Percentiles rank a stretch among this genome's conserved stretches.
phyloP scores from a whole-genome alignment of 1,284 basidiomycete species.

The Cystobasidium pallidum region DNA sequence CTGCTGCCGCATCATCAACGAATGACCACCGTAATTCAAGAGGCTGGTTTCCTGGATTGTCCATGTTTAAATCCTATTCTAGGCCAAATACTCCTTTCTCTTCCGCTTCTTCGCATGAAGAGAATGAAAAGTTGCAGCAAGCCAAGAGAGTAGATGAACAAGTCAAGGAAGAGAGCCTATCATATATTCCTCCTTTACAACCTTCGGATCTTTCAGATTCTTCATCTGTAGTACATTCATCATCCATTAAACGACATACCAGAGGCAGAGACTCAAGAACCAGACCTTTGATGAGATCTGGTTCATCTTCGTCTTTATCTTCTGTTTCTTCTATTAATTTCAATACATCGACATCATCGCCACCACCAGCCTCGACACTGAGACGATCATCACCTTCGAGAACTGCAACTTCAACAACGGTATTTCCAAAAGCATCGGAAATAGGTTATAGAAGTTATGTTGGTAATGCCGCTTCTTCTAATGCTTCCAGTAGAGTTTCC shows the following conservation, averaged over 20 bases:
- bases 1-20: not conserved
- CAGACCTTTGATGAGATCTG: constrained; percentile 25
- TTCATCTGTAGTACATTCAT: not conserved
- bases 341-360: not conserved
- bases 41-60: not conserved
- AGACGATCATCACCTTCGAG: constrained; percentile 20
- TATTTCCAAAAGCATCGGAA: not conserved
- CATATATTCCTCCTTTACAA: not conserved
- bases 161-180: not conserved
- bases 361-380: constrained; percentile 3
- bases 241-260: not conserved
- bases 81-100: not conserved
- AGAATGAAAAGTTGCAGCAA: not conserved
- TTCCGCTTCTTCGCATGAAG: not conserved
- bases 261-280: constrained; percentile 28
- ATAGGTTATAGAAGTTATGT: not conserved
- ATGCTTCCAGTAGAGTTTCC: constrained; percentile 15
- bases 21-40: not conserved
- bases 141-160: not conserved
- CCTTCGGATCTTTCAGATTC: constrained; percentile 15
- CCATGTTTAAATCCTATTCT: not conserved
- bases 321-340: constrained; percentile 5
- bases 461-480: not conserved
- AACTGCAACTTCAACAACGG: not conserved
- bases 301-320: constrained; percentile 16